Conservation (phyloP, 2,329 filamentous ascomycete genomes). For the Fusarium goolgardi region DNA sequence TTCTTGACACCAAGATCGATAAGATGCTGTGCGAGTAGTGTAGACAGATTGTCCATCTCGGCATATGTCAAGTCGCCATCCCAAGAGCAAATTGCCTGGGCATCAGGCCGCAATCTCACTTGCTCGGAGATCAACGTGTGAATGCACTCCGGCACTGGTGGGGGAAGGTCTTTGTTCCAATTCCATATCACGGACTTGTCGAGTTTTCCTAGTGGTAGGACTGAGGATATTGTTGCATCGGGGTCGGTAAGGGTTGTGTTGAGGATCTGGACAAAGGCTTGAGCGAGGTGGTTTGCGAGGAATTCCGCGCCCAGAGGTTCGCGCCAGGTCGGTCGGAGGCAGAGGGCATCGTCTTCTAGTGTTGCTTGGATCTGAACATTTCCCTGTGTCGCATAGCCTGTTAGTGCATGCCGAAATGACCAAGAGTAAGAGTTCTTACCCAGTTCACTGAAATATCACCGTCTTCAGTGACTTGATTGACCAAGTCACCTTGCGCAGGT, state of each 20-base stretch:
- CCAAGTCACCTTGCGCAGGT: conserved; percentile 24
- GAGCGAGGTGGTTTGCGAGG: conserved; percentile 42
- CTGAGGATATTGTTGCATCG: conserved; percentile 25
- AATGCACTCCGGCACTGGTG: conserved; percentile 33
- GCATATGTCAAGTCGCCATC: conserved; percentile 49
- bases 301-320: conserved; percentile 43
- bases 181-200: conserved; percentile 42
- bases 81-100: conserved; percentile 49
- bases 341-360: conserved; percentile 35
- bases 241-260: conserved; percentile 38
- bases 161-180: conserved; percentile 43
- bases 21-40: conserved; percentile 42
- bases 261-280: conserved; percentile 41
- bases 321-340: conserved; percentile 39
- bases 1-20: conserved; percentile 39
- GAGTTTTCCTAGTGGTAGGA: conserved; percentile 38
- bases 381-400: conserved; percentile 21
- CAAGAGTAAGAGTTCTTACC: conserved; percentile 24
- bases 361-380: conserved; percentile 42
- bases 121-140: conserved; percentile 45
- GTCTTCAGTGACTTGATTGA: conserved; percentile 20
- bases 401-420: conserved; percentile 3
- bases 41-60: conserved; percentile 43
- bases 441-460: conserved; percentile 34
- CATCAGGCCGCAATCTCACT: conserved; percentile 38